Conservation (phyloP, 306 rosid genomes). For the Crotalaria pallida region DNA sequence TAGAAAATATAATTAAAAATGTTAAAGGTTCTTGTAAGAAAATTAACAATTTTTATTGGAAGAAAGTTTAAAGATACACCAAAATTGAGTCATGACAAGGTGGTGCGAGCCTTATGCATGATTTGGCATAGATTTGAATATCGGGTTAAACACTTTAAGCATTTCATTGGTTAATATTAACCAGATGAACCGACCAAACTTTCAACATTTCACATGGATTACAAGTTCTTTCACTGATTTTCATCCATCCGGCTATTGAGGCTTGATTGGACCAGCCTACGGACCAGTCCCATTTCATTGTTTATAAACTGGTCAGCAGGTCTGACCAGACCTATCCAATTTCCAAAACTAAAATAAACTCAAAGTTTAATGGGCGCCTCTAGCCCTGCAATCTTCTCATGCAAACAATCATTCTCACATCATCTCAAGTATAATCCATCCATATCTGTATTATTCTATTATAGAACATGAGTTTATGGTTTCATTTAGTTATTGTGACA, state of each 20-base stretch:
- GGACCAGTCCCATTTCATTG: neutral
- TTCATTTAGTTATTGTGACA: neutral
- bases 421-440: neutral
- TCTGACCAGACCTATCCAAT: neutral
- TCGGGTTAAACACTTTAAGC: no score
- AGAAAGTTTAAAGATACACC: neutral
- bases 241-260: neutral
- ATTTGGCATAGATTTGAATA: no score
- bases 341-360: neutral
- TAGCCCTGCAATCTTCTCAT: neutral
- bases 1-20: no score
- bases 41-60: no score
- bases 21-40: no score
- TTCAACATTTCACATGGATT: neutral
- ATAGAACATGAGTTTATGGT: neutral
- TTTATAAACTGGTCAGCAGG: neutral
- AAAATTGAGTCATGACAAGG: neutral
- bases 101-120: neutral
- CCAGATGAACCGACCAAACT: neutral
- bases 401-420: slow-evolving; percentile 2
- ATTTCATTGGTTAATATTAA: neutral
- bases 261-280: neutral
- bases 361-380: neutral
- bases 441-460: neutral
- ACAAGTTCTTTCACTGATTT: neutral